Conservation (phyloP, 106 monocot genomes). For the Allium cepa region DNA sequence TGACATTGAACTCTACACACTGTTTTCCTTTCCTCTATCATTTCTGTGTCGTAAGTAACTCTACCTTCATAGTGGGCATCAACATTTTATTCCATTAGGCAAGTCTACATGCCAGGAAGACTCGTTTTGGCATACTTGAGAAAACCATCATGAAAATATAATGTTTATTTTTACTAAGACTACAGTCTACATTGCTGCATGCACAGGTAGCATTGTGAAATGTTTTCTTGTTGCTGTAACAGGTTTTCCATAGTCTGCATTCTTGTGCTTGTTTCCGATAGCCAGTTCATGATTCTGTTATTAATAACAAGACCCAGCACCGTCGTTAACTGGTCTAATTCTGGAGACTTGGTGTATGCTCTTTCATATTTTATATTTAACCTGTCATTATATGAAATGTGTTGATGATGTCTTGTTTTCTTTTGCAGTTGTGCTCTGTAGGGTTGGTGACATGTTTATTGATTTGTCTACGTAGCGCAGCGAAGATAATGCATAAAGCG, state of each 20-base stretch:
- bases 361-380: background rate
- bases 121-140: no score
- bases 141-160: no score
- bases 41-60: no score
- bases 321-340: slow-evolving; percentile 49
- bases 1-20: no score
- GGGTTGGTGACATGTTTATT: slow-evolving; percentile 63
- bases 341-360: slow-evolving; percentile 75
- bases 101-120: no score
- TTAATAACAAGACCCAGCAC: slow-evolving; percentile 50
- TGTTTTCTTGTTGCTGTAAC: no score
- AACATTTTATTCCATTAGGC: no score
- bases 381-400: background rate
- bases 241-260: slow-evolving; percentile 47
- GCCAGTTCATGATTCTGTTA: slow-evolving; percentile 60
- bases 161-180: no score
- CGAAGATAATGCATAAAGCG: slow-evolving; percentile 93
- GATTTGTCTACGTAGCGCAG: slow-evolving; percentile 75
- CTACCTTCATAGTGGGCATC: no score
- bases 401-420: background rate
- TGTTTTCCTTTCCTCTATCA: no score
- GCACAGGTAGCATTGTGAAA: no score
- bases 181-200: no score
- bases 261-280: slow-evolving; percentile 54
- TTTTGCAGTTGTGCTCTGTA: slow-evolving; percentile 54